Conservation (phyloP, 2,329 filamentous ascomycete species). For the Leptographium radiaticola region DNA sequence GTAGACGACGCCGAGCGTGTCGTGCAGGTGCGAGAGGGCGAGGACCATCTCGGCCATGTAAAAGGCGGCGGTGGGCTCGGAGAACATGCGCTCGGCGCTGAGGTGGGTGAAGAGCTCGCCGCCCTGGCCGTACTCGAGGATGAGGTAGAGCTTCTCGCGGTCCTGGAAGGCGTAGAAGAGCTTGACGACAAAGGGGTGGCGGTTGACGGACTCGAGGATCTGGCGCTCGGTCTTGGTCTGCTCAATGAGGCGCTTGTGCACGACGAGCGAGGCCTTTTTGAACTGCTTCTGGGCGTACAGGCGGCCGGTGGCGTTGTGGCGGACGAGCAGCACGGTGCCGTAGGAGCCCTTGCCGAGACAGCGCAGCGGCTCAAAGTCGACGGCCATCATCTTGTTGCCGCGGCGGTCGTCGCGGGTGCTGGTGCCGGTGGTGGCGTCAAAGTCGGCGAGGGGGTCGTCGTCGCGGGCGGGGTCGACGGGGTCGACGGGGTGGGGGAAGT, state of each 20-base stretch:
- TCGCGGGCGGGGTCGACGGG: neutral
- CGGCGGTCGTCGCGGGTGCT: neutral
- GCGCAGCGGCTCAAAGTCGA: constrained; percentile 80
- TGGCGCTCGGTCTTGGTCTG: constrained; percentile 95
- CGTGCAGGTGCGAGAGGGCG: constrained; percentile 84
- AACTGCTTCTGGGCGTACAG: constrained; percentile 98
- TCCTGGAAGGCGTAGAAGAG: constrained; percentile 98
- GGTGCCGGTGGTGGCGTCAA: neutral
- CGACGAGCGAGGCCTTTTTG: constrained; percentile 87
- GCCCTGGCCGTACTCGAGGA: constrained; percentile 93
- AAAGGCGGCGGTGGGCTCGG: constrained; percentile 78
- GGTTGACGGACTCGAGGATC: constrained; percentile 89
- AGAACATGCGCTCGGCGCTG: constrained; percentile 87
- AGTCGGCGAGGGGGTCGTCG: neutral
- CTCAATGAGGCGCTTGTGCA: constrained; percentile 91
- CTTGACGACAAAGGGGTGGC: constrained; percentile 96
- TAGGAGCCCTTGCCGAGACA: constrained; percentile 95
- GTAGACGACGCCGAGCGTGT: constrained; percentile 86
- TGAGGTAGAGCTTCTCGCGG: constrained; percentile 91
- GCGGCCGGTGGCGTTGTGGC: constrained; percentile 73
- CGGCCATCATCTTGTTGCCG: constrained; percentile 71
- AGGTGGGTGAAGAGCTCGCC: constrained; percentile 96
- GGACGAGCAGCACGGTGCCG: constrained; percentile 87
- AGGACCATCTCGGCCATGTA: constrained; percentile 99
- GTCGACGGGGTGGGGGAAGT: neutral